Evolutionary conservation across 31 red algal species (phyloP).

Genomic region (Asparagopsis taxiformis): DNA sequence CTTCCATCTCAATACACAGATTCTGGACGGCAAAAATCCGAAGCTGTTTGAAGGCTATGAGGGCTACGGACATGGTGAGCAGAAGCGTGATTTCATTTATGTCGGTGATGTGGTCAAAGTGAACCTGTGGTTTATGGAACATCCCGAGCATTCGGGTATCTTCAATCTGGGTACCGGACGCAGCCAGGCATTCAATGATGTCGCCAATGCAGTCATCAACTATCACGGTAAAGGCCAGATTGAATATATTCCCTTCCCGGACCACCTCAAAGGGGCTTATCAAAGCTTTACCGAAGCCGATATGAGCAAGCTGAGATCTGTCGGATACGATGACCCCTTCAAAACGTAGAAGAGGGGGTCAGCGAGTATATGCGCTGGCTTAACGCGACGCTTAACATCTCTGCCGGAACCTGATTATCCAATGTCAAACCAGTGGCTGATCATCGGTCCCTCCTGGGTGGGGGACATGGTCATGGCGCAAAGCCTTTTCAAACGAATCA

Average conservation of each 20-base stretch:
- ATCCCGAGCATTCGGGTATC: constrained; percentile 11
- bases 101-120: constrained; percentile 29
- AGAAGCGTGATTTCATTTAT: constrained; percentile 27
- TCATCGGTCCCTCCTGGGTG: too few species aligned
- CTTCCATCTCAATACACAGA: constrained; percentile 7
- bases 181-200: constrained; percentile 5
- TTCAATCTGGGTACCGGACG: constrained; percentile 24
- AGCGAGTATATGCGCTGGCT: too few species aligned
- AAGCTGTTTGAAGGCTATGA: constrained; percentile 11
- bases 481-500: too few species aligned
- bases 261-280: constrained; percentile 16
- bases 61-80: constrained; percentile 9
- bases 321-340: too few species aligned
- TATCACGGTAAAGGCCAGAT: constrained; percentile 5
- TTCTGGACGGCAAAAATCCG: not conserved
- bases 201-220: constrained; percentile 7
- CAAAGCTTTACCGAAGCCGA: constrained; percentile 29
- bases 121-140: not conserved
- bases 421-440: too few species aligned
- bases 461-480: too few species aligned
- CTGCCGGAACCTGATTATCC: too few species aligned
- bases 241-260: constrained; percentile 3
- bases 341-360: too few species aligned
- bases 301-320: constrained; percentile 22
- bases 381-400: too few species aligned